phyloP scores from a whole-genome alignment of 2,329 filamentous ascomycete genomes.

The Fusarium bactridioides region DNA sequence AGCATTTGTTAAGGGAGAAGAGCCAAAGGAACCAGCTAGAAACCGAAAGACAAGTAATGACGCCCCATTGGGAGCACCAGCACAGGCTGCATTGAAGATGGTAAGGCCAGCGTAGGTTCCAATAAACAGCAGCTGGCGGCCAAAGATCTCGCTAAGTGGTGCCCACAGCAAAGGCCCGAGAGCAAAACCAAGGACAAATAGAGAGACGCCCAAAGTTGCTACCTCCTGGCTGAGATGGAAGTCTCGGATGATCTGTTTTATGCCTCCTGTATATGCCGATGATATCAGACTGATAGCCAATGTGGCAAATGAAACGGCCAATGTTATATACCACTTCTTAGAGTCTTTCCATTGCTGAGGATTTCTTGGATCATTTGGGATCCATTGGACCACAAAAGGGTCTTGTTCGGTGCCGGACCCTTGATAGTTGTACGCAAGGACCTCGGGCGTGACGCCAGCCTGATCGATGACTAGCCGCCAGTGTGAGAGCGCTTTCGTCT shows the following conservation, averaged over 20 bases:
- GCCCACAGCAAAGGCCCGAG: not conserved
- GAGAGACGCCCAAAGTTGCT: not conserved
- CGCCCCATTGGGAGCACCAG: not conserved
- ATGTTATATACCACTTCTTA: not conserved
- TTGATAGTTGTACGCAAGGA: not conserved
- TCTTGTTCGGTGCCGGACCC: not conserved
- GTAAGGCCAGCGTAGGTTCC: not conserved
- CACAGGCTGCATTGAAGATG: not conserved
- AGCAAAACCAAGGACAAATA: not conserved
- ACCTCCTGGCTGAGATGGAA: not conserved
- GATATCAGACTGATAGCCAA: not conserved
- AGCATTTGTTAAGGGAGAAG: not conserved
- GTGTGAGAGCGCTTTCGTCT: not conserved
- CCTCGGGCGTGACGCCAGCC: not conserved
- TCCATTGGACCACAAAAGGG: not conserved
- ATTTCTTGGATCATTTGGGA: not conserved
- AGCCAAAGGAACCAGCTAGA: not conserved
- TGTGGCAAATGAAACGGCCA: not conserved
- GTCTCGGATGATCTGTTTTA: not conserved
- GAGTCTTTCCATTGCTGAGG: not conserved
- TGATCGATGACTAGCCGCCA: not conserved
- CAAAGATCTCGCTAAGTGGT: not conserved
- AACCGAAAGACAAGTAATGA: not conserved
- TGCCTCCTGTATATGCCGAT: not conserved
- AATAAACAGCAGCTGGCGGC: not conserved